Evolutionary conservation across 2,329 filamentous ascomycete genomes (phyloP).

Genomic region (Exophiala xenobiotica): DNA sequence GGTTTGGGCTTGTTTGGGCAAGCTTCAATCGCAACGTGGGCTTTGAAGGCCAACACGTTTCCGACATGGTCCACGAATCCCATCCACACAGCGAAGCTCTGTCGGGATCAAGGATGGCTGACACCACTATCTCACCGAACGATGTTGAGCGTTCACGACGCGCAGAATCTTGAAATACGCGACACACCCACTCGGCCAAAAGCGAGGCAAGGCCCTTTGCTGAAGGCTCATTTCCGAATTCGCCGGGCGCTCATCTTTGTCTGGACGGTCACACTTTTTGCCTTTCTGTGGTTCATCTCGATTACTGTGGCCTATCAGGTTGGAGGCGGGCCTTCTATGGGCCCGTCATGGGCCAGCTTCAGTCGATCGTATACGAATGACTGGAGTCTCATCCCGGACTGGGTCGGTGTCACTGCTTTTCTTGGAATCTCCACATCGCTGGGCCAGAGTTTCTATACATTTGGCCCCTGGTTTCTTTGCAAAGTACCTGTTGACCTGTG

Average conservation of each 20-base stretch:
- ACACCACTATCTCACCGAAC: not conserved
- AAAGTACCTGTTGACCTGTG: constrained; percentile 5
- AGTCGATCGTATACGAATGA: constrained; percentile 5
- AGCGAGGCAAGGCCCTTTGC: not conserved
- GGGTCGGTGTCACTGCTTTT: not conserved
- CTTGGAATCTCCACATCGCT: constrained; percentile 2
- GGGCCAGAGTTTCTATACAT: constrained; percentile 2
- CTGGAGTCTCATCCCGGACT: constrained; percentile 4
- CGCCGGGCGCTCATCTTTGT: not conserved
- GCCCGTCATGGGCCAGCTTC: constrained; percentile 1
- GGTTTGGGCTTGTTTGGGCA: constrained; percentile 14
- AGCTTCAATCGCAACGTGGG: constrained; percentile 2
- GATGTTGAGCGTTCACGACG: constrained; percentile 1
- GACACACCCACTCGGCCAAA: constrained; percentile 1
- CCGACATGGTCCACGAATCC: constrained; percentile 1
- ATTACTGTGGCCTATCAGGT: not conserved
- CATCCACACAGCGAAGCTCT: constrained; percentile 1
- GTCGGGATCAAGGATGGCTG: constrained; percentile 1
- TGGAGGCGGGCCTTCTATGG: not conserved
- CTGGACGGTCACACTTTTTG: not conserved
- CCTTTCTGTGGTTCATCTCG: not conserved
- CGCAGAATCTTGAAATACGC: not conserved
- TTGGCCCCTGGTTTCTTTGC: constrained; percentile 2
- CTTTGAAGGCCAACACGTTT: not conserved
- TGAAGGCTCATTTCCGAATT: constrained; percentile 1